Base-by-base conservation (phyloP, 441 rosid species). In the Melianthus villosus region DNA sequence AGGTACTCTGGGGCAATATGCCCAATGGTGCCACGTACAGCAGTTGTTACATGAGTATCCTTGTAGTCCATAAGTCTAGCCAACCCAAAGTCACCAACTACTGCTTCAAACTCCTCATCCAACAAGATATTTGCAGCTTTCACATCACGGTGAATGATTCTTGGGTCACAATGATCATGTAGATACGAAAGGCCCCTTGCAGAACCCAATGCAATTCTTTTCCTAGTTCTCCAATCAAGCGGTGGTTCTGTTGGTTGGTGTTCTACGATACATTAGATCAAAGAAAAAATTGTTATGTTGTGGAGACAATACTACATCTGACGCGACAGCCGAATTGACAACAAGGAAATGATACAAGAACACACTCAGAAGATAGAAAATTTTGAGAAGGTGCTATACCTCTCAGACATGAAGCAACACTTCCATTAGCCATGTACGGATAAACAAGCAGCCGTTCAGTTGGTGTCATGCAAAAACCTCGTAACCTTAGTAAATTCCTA, bases 381-480 rank as follows among this genome's bases (percentile, higher is more conserved):
- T n/a, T 2, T 20, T 2, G 23, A 20, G 37, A 36, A 17, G 10
- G 29, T 14, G 25, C 23, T 19, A n/a, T 60, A 84, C 93, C 96
- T 68, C 86, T 66, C 58, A 85, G 67, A 59, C 96, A 81, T 13
- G 93, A 84, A 39, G 96, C 93, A 3, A 81, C 93, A 63, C 96
- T 84, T 65, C 96, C 96, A 67, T 84, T 78, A 56, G 23, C 64
- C 93, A 84, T 84, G 42, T 12, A 84, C 16, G 93, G 93, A 64
- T 84, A 84, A 42, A 84, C 86, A 48, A 85, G 80, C 50, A 85
- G 53, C 46, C 96, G 70, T 53, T 85, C 93, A 0, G 91, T 85
- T 20, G 91, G 86, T 7, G 93, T 78, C 86, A 85, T 85, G 74
- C 96, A 85, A 72, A 81, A 85, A 25, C 96, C 91, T 41, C 69